Evolutionary conservation across 768 basidiomycete species (phyloP), one percentile per base, ranked within the genome.

Genomic region (Auricularia sp.): DNA sequence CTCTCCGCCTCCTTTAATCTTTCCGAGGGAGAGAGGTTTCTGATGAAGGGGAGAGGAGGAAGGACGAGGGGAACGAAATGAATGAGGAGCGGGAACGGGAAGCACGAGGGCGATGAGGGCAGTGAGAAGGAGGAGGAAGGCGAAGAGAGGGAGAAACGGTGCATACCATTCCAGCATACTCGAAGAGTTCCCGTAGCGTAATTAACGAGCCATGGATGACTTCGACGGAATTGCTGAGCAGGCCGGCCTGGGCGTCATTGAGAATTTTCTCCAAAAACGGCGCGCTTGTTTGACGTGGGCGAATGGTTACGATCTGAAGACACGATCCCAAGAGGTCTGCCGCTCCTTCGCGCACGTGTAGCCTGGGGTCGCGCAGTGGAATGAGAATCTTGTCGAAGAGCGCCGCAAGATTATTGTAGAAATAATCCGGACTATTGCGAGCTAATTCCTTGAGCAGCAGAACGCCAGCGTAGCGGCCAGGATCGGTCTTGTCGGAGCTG

Each of bases 361-460:
- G 76, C 47, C 94, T 86, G 18, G 89, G 82, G 74, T 99, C 97
- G 54, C 95, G 81, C 29, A 99, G 75, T 3, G 95, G 92, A 1
- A 89, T 85, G 67, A 97, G 87, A 64, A 99, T 93, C 75, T 94
- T 94, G 73, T 94, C 94, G 62, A 98, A 88, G 13, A 97, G 90
- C 45, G 90, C 82, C 63, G 83, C 83, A 24, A 98, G 94, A 75
- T 93, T 89, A 1, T 90, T 83, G 70, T 93, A 87, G 75, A 98
- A 96, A 70, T 94, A 88, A 6, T 81, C 85, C 0, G 92, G 89
- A 67, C 90, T 94, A 75, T 94, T 90, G 35, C 86, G 83, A 2
- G 97, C 95, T 51, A 99, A 81, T 75, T 97, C 95, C 76, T 95
- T 95, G 45, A 98, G 76, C 61, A 98, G 91, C 63, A 98, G 83